These are phyloP conservation scores for Nematodospora valgi DNA, from an alignment of 805 yeast species.

Conservation along the genomic window DNA sequence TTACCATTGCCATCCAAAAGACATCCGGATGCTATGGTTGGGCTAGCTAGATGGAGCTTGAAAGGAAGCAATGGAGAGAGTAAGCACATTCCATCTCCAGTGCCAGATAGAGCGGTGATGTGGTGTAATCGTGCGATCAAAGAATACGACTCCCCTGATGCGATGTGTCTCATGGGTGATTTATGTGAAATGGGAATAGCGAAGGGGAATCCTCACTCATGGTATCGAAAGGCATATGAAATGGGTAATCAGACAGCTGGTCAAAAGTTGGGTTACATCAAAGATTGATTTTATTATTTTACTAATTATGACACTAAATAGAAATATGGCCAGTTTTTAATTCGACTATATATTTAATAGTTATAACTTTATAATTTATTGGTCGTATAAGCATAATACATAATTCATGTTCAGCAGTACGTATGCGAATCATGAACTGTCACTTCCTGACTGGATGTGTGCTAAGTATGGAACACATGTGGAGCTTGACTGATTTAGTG, in stretches of 20 bases:
- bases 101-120: slow-evolving; percentile 34
- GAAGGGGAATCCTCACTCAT: slow-evolving; percentile 22
- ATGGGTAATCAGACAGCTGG: slow-evolving; percentile 31
- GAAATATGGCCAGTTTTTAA: too few species aligned
- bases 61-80: slow-evolving; percentile 31
- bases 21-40: slow-evolving; percentile 45
- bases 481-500: too few species aligned
- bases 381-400: too few species aligned
- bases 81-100: slow-evolving; percentile 34
- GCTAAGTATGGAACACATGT: too few species aligned
- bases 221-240: slow-evolving; percentile 33
- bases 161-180: slow-evolving; percentile 37
- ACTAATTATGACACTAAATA: too few species aligned
- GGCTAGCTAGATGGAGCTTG: slow-evolving; percentile 40
- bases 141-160: slow-evolving; percentile 37
- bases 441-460: too few species aligned
- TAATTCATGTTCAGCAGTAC: too few species aligned
- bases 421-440: too few species aligned
- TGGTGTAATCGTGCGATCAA: slow-evolving; percentile 44
- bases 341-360: too few species aligned
- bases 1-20: slow-evolving; percentile 37
- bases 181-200: slow-evolving; percentile 35
- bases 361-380: too few species aligned
- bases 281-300: too few species aligned
- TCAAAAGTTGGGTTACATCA: slow-evolving; percentile 14